These are phyloP conservation scores for Protomyces lactucae-debilis DNA, from an alignment of 1,139 yeast genomes.

Conservation along the genomic window DNA sequence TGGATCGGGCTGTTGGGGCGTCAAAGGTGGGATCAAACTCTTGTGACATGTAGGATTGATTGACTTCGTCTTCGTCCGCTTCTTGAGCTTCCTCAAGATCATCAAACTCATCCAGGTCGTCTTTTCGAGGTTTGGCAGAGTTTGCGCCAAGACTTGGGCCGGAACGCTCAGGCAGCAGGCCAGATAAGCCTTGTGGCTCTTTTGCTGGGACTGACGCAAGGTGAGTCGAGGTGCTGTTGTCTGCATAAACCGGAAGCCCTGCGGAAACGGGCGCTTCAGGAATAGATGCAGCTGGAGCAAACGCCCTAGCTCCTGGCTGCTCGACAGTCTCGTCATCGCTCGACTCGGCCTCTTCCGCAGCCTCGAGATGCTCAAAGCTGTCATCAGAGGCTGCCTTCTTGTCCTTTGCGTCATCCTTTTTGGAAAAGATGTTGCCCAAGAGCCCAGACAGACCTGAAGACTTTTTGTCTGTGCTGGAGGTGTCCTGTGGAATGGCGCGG, in stretches of 20 bases:
- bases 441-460: neutral
- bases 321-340: conserved; percentile 21
- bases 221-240: neutral
- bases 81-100: conserved; percentile 25
- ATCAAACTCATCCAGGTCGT: conserved; percentile 22
- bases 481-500: neutral
- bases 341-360: conserved; percentile 15
- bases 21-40: conserved; percentile 24
- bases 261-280: neutral
- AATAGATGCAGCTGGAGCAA: neutral
- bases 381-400: neutral
- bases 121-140: neutral
- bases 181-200: neutral
- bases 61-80: conserved; percentile 16
- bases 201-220: neutral
- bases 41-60: conserved; percentile 8
- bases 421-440: neutral
- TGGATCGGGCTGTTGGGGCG: conserved; percentile 6
- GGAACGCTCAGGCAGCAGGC: neutral
- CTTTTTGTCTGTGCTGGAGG: neutral
- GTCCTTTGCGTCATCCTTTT: neutral
- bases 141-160: neutral
- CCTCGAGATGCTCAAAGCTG: conserved; percentile 1
- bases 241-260: neutral
- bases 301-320: conserved; percentile 18